Percentiles rank a stretch among this genome's conserved stretches.
phyloP scores from a whole-genome alignment of 2,329 filamentous ascomycete genomes.

The Alternaria atra region DNA sequence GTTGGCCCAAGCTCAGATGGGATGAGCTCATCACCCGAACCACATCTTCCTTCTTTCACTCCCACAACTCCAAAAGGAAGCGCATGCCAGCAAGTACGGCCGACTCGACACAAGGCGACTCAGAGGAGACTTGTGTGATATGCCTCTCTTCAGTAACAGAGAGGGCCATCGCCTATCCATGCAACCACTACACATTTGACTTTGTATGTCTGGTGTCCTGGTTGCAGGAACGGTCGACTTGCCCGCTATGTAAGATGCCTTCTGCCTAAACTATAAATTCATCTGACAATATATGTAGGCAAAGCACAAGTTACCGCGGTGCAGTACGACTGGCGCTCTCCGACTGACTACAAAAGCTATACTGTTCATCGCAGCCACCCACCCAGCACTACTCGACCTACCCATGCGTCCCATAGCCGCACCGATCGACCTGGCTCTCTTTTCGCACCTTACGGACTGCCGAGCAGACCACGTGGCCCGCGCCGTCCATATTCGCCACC shows the following conservation, averaged over 20 bases:
- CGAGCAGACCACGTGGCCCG: constrained; percentile 23
- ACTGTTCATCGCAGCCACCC: constrained; percentile 53
- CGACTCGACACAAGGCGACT: constrained; percentile 23
- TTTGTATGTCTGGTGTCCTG: constrained; percentile 85
- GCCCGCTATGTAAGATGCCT: constrained; percentile 78
- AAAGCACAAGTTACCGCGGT: constrained; percentile 66
- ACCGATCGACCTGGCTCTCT: constrained; percentile 13
- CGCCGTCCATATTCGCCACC: constrained; percentile 37
- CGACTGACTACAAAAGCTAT: constrained; percentile 67
- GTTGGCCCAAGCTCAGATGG: constrained; percentile 25
- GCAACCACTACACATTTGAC: constrained; percentile 83
- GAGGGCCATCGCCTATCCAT: constrained; percentile 75
- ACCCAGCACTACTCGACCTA: constrained; percentile 2
- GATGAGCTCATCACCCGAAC: constrained; percentile 24
- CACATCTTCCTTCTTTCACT: not conserved
- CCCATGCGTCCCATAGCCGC: not conserved
- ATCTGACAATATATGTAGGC: constrained; percentile 45
- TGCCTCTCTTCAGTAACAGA: constrained; percentile 82
- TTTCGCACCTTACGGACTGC: constrained; percentile 27
- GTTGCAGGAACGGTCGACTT: constrained; percentile 75
- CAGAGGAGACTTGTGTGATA: constrained; percentile 73
- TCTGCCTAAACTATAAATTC: not conserved
- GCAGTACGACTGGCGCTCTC: constrained; percentile 68
- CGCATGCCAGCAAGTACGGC: constrained; percentile 39
- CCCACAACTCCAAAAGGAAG: constrained; percentile 17